Conservation (phyloP, 2,329 filamentous ascomycete species). For the Alternaria sp. region DNA sequence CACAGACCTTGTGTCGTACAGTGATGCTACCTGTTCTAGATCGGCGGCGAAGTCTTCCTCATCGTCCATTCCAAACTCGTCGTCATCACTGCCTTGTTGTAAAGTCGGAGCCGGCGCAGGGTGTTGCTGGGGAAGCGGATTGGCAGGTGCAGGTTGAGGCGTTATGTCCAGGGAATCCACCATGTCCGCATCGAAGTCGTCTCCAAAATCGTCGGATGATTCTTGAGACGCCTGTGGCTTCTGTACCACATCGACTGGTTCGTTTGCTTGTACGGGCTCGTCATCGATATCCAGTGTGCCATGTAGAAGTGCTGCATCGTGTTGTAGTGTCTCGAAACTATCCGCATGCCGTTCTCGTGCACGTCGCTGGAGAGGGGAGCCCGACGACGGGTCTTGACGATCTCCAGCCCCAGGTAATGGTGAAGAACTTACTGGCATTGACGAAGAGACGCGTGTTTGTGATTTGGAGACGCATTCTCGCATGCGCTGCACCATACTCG, state of each 20-base stretch:
- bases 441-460: conserved; percentile 28
- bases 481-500: conserved; percentile 54
- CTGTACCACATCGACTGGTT: not conserved
- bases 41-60: conserved; percentile 64
- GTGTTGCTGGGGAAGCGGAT: conserved; percentile 4
- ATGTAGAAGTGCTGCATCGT: conserved; percentile 9
- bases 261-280: conserved; percentile 13
- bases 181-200: conserved; percentile 49
- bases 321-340: conserved; percentile 18
- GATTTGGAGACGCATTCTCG: conserved; percentile 54
- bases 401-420: conserved; percentile 53
- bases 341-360: conserved; percentile 24
- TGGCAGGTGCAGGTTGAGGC: conserved; percentile 8
- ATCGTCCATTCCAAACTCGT: conserved; percentile 58
- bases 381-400: conserved; percentile 25
- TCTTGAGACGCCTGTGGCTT: conserved; percentile 19
- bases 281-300: conserved; percentile 13
- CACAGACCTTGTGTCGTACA: conserved; percentile 60
- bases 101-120: not conserved
- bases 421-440: conserved; percentile 58
- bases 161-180: conserved; percentile 43
- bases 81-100: conserved; percentile 44
- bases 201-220: conserved; percentile 50
- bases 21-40: conserved; percentile 65
- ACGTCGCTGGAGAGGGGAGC: conserved; percentile 45